Conservation (phyloP, 164 flowering plant genomes). For the Nymphaea colorata region DNA sequence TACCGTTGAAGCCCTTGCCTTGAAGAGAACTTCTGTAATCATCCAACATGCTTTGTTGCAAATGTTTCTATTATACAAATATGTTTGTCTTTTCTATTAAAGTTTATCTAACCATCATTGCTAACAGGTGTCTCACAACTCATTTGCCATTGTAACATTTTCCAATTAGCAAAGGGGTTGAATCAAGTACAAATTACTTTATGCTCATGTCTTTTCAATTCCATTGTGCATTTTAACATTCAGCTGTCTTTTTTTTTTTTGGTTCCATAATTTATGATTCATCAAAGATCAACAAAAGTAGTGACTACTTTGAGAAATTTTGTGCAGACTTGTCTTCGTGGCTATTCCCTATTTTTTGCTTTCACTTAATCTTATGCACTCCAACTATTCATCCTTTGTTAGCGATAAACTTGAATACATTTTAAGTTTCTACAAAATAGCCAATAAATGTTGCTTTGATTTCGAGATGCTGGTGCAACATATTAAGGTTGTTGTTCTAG, state of each 20-base stretch:
- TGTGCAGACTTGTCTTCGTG: too few relatives aligned
- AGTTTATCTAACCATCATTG: slow-evolving; percentile 2
- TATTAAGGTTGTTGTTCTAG: slow-evolving; percentile 72
- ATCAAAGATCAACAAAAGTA: too few relatives aligned
- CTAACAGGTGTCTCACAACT: slow-evolving; percentile 62
- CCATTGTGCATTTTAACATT: background rate
- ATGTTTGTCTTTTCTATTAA: background rate
- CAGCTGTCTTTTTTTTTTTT: background rate
- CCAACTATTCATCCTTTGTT: too few relatives aligned
- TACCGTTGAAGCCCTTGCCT: slow-evolving; percentile 77
- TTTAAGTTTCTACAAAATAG: too few relatives aligned
- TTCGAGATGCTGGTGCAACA: slow-evolving; percentile 77
- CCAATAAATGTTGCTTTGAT: background rate
- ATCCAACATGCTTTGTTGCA: slow-evolving; percentile 39
- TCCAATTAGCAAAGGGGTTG: slow-evolving; percentile 85
- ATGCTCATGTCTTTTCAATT: background rate
- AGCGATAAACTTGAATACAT: too few relatives aligned
- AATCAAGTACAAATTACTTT: slow-evolving; percentile 50
- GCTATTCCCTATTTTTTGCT: too few relatives aligned
- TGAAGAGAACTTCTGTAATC: slow-evolving; percentile 77
- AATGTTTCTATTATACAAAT: background rate
- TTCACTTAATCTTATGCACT: too few relatives aligned
- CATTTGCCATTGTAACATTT: slow-evolving; percentile 83
- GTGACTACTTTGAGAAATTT: too few relatives aligned
- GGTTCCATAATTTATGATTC: background rate